Evolutionary conservation across 441 rosid genomes (phyloP), one percentile per base, ranked within the genome.

Genomic region (Erysimum cheiri): DNA sequence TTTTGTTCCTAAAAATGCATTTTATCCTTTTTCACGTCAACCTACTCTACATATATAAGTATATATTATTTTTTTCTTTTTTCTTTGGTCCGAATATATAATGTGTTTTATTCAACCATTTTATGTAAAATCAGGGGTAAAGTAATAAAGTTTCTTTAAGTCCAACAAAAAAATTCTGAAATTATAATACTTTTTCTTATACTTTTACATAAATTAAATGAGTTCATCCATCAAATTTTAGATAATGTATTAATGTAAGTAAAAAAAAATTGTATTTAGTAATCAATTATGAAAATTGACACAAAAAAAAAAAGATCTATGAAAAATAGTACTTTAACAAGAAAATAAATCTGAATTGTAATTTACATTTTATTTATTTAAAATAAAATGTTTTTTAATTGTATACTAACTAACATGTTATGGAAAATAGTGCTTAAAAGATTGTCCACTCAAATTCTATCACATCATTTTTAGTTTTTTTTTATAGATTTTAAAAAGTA

Each of bases 1-100:
- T 73, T 71, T 74, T 75, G 56, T 46, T 72, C 29, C 49, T 57
- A 8, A 41, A 2, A 54, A 36, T 54, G 55, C 56, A 54, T n/a
- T 55, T 32, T 56, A 8, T 39, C 52, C 28, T 11, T 58, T 24
- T 70, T 28, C 4, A 64, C 66, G 39, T 69, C 55, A 69, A 55
- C 43, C 44, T 74, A 37, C 50, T 33, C 2, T 33, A 33, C 36
- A 33, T 6, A 57, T 0, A 31, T 3, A n/a, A n/a, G n/a, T n/a
- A n/a, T n/a, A n/a, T n/a, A n/a, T n/a, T 29, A 41, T 6, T 4
- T 26, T 47, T 35, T 72, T 8, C 10, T 1, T 29, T 46, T 47
- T 41, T 32, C 60, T 39, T 73, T 57, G 59, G 14, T 64, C 40
- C 10, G 49, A 62, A 43, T 6, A 26, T 67, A 28, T 39, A 2